phyloP scores from a whole-genome alignment of 495 filamentous ascomycete genomes.

The Xylaria longipes region DNA sequence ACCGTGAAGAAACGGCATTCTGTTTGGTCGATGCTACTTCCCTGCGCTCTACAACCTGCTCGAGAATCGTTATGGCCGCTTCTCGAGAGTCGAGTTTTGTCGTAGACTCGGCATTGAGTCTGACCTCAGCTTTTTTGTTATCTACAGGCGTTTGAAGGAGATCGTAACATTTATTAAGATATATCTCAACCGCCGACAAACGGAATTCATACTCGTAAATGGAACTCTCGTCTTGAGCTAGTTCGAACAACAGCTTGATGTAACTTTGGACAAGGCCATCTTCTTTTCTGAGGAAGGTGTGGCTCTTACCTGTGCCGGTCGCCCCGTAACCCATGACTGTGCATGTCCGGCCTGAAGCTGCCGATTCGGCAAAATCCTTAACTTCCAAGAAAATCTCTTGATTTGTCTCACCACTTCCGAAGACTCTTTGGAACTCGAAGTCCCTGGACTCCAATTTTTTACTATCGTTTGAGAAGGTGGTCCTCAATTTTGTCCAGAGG shows the following conservation, averaged over 20 bases:
- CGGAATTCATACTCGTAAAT: slow-evolving; percentile 87
- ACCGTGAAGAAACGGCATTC: slow-evolving; percentile 90
- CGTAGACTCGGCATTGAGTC: background rate
- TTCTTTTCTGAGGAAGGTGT: slow-evolving; percentile 59
- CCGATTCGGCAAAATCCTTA: slow-evolving; percentile 88
- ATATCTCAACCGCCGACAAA: slow-evolving; percentile 91
- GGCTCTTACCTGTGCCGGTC: slow-evolving; percentile 57
- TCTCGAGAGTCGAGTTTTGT: slow-evolving; percentile 4
- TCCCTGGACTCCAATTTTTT: slow-evolving; percentile 61
- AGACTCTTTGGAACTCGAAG: slow-evolving; percentile 93
- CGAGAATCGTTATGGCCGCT: slow-evolving; percentile 20
- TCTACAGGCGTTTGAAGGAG: slow-evolving; percentile 66
- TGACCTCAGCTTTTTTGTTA: slow-evolving; percentile 60
- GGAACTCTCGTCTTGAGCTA: slow-evolving; percentile 24
- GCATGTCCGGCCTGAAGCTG: slow-evolving; percentile 91
- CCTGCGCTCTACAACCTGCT: slow-evolving; percentile 1
- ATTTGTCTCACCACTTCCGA: slow-evolving; percentile 75
- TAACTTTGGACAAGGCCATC: slow-evolving; percentile 95
- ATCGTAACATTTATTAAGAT: slow-evolving; percentile 93
- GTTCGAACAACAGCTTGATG: slow-evolving; percentile 84
- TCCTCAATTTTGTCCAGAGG: slow-evolving; percentile 24
- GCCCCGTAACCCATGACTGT: slow-evolving; percentile 61
- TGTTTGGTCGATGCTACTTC: slow-evolving; percentile 67
- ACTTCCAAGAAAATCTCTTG: slow-evolving; percentile 90
- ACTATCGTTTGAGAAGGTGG: background rate